Evolutionary conservation across 148 eudicot species (phyloP).

Genomic region (Rhododendron mucronatum): DNA sequence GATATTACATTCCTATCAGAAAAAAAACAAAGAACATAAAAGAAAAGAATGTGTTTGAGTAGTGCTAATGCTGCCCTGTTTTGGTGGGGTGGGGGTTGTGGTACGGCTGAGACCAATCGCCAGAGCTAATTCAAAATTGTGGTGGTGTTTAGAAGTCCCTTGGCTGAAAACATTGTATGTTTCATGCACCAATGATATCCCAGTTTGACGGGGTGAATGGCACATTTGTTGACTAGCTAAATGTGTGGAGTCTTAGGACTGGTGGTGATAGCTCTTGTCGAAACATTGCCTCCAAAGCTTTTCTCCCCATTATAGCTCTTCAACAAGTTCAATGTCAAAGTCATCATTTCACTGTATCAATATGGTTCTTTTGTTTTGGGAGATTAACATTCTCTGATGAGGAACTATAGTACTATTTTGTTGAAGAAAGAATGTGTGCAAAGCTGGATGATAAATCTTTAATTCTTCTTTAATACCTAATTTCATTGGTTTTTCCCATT

Average conservation of each 20-base stretch:
- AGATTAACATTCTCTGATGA: not conserved
- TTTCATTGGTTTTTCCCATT: not conserved
- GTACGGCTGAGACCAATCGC: not conserved
- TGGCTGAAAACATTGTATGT: not conserved
- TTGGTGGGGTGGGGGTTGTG: not conserved
- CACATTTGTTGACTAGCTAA: not conserved
- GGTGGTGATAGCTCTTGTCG: not conserved
- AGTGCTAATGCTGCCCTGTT: no score
- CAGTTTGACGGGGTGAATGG: not conserved
- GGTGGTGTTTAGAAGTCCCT: not conserved
- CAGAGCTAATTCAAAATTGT: not conserved
- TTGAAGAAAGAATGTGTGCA: not conserved
- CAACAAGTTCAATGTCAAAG: not conserved
- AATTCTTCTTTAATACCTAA: not conserved
- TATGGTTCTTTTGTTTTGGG: not conserved
- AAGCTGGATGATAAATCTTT: not conserved
- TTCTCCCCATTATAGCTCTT: not conserved
- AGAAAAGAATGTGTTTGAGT: no score
- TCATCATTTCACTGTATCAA: not conserved
- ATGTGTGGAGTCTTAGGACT: not conserved
- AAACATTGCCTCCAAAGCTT: not conserved
- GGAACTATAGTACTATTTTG: not conserved
- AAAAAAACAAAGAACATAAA: no score
- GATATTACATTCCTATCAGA: no score
- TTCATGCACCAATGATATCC: not conserved